Base-by-base conservation (phyloP, 805 yeast species). In the Ogataea sp. region DNA sequence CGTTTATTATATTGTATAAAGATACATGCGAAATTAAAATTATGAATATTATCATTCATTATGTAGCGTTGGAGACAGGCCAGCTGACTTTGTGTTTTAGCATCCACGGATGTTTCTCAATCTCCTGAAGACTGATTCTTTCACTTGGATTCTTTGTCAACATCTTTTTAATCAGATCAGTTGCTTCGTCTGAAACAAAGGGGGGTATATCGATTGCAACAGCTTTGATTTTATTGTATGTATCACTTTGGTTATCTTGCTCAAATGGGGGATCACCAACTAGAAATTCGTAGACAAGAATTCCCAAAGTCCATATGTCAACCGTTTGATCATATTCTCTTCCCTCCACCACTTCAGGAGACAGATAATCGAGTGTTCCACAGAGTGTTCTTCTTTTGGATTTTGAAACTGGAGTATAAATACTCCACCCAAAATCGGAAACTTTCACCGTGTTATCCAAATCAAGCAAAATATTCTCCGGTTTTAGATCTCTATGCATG, bases 361-460 rank as follows among this genome's bases (percentile, higher is more conserved):
- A 94, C 14, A 93, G 62, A 51, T 90, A 90, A 60, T 93, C 97
- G 31, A 90, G 65, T 0, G 98, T 93, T 0, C 98, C 97, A 61
- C 97, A 93, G 65, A 93, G 73, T 0, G 97, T 90, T 14, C 78
- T 69, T 51, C 96, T 65, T 45, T 75, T 72, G 13, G 44, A 44
- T 14, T 33, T 42, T 7, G 72, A 62, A n/a, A 17, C n/a, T 1
- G 77, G 75, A 0, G 83, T 71, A 48, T 78, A 78, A 45, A 89
- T 90, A 40, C 95, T 83, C 97, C 97, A 90, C 13, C 98, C 98
- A 57, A 93, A 90, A 61, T 90, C 98, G 16, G 96, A 82, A 29
- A 90, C 70, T 56, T 89, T 90, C 39, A 90, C 70, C 20, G 73
- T 74, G 46, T 88, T 84, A 53, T 85, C 77, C 43, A 79, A 71